Evolutionary conservation across 257 asterid genomes (phyloP), one percentile per base, ranked within the genome.

Genomic region (Solanum commersonii): DNA sequence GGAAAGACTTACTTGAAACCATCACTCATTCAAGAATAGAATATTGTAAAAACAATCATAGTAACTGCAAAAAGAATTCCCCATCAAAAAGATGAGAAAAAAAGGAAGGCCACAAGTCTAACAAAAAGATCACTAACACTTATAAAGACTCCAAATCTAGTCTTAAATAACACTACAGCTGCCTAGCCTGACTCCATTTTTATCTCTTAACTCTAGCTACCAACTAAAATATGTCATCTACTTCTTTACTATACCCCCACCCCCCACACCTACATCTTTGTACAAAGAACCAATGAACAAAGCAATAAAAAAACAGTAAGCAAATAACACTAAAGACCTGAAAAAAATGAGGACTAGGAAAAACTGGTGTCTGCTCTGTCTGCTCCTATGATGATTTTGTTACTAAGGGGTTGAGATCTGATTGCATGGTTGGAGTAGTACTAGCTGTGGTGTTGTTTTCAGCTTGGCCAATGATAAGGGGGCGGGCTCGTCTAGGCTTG

Each of bases 211-310:
- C 5, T 13, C 46, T 77, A 63, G 34, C 93, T 89, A 83, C 38
- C 68, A 86, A 65, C 89, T 88, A 89, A 91, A 73, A 86, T 82
- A 77, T 85, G 85, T 85, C 87, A 90, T 78, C 92, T 88, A 88
- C 65, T 52, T 49, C 87, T 87, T 89, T 89, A 86, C 87, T 87
- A 82, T 82, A 3, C 6, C 67, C 85, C 34, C 72, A 46, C 56
- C 73, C 70, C 70, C 70, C 13, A 1, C 6, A 13, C 72, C 72
- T 10, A 65, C 33, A 25, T 65, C 16, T 87, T 88, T 89, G 90
- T 92, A 92, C 93, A 92, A 89, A 88, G 88, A 91, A 91, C 86
- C 91, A 92, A 92, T 60, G 88, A 92, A 90, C 92, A 44, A 92
- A 91, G 87, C 90, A 86, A 88, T 90, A 56, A 86, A 87, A 68